phyloP scores from a whole-genome alignment of 1,284 basidiomycete species.

The Farysia itapuensis region DNA sequence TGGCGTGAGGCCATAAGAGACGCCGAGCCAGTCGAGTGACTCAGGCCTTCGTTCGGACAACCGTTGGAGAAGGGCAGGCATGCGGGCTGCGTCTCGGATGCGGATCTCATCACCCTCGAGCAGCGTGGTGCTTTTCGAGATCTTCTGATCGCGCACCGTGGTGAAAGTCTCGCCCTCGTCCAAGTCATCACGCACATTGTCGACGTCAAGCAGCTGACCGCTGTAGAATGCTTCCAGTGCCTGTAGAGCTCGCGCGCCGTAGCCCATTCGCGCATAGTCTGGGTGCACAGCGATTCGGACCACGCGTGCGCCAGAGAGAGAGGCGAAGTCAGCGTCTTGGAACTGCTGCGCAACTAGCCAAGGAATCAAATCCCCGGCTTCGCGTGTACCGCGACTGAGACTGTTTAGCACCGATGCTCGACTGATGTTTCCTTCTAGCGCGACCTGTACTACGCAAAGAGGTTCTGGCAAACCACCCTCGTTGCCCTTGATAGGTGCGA shows the following conservation, averaged over 20 bases:
- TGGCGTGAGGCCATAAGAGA: constrained; percentile 91
- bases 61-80: constrained; percentile 91
- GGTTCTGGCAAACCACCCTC: constrained; percentile 63
- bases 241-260: constrained; percentile 87
- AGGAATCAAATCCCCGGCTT: constrained; percentile 95
- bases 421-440: constrained; percentile 90
- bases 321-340: constrained; percentile 91
- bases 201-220: constrained; percentile 84
- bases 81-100: constrained; percentile 73
- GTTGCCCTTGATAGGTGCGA: constrained; percentile 67
- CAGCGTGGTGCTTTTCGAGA: constrained; percentile 21
- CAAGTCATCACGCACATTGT: constrained; percentile 43
- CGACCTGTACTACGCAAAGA: constrained; percentile 84
- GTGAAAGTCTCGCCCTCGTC: constrained; percentile 40
- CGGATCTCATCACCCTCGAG: constrained; percentile 61
- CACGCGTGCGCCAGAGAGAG: constrained; percentile 82
- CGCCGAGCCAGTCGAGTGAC: constrained; percentile 88
- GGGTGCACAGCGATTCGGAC: constrained; percentile 97
- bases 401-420: constrained; percentile 84
- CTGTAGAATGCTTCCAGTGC: constrained; percentile 82
- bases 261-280: constrained; percentile 90
- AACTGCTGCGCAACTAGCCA: constrained; percentile 96
- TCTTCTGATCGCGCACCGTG: constrained; percentile 63
- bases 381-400: constrained; percentile 74
- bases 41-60: constrained; percentile 89